Evolutionary conservation across 495 filamentous ascomycete genomes (phyloP).

Genomic region (Pseudoneurospora amorphoporcata): DNA sequence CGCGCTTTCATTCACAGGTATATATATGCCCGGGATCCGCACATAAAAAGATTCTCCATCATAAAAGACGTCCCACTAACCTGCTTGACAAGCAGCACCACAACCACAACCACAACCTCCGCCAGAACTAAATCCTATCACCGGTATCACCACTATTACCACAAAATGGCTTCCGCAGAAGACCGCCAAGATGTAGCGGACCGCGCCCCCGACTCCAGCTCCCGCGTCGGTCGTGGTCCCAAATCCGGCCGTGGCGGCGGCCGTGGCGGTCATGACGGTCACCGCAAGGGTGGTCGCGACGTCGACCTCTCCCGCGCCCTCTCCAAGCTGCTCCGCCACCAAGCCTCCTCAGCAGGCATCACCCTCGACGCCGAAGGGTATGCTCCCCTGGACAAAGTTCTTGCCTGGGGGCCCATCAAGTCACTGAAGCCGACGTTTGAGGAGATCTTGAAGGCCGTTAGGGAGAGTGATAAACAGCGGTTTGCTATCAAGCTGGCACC

Average conservation of each 20-base stretch:
- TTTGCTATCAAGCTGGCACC: constrained; percentile 58
- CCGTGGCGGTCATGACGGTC: constrained; percentile 16
- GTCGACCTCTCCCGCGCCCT: constrained; percentile 71
- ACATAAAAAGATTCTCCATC: not conserved
- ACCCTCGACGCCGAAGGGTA: constrained; percentile 69
- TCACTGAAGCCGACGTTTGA: constrained; percentile 59
- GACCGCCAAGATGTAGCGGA: not conserved
- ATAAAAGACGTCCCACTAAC: not conserved
- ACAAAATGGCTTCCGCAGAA: not conserved
- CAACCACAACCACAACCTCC: not conserved
- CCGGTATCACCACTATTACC: not conserved
- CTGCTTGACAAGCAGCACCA: not conserved
- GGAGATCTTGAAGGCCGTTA: constrained; percentile 63
- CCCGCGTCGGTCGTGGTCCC: not conserved
- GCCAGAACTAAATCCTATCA: not conserved
- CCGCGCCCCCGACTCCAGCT: not conserved
- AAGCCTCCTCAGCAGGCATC: constrained; percentile 67
- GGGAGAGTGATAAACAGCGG: constrained; percentile 78
- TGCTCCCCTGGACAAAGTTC: constrained; percentile 62
- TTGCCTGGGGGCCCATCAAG: constrained; percentile 59
- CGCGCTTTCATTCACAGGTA: not conserved
- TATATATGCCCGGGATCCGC: not conserved
- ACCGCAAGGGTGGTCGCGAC: constrained; percentile 36
- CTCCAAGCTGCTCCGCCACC: constrained; percentile 71
- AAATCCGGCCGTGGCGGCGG: constrained; percentile 13